Evolutionary conservation across 805 yeast genomes (phyloP).

Genomic region (Diddensiella santjacobensis): DNA sequence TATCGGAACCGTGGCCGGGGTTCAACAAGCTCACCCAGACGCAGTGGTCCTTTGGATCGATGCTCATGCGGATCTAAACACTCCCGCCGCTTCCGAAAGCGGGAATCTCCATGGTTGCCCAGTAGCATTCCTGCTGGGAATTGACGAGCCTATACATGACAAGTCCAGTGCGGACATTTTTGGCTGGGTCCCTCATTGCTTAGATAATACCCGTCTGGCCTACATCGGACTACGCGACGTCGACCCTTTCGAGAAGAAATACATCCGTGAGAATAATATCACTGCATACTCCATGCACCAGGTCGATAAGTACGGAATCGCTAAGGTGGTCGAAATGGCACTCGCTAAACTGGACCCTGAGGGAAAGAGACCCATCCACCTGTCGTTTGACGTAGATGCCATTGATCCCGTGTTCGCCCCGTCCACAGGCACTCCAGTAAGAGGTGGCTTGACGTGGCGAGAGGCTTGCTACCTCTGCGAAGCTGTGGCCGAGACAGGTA

Average conservation of each 20-base stretch:
- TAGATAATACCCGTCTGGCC: slow-evolving; percentile 69
- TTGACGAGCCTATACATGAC: slow-evolving; percentile 34
- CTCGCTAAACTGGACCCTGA: slow-evolving; percentile 71
- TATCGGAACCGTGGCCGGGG: slow-evolving; percentile 86
- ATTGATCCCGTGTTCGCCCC: slow-evolving; percentile 93
- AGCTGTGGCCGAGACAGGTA: slow-evolving; percentile 87
- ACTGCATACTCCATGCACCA: slow-evolving; percentile 94
- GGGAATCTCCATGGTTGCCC: slow-evolving; percentile 98
- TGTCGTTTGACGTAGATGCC: slow-evolving; percentile 95
- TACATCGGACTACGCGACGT: slow-evolving; percentile 95
- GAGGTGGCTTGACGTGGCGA: slow-evolving; percentile 92
- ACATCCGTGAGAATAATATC: slow-evolving; percentile 65
- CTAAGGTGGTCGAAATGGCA: slow-evolving; percentile 89
- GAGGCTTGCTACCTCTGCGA: slow-evolving; percentile 93
- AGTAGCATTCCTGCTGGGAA: slow-evolving; percentile 82
- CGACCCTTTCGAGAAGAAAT: slow-evolving; percentile 77
- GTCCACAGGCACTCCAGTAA: slow-evolving; percentile 96
- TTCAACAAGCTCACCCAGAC: slow-evolving; percentile 72
- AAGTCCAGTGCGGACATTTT: slow-evolving; percentile 53
- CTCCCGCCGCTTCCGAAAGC: slow-evolving; percentile 74
- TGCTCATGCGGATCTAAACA: slow-evolving; percentile 96
- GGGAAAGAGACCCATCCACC: slow-evolving; percentile 70
- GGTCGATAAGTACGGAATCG: slow-evolving; percentile 90
- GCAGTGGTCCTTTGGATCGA: slow-evolving; percentile 94
- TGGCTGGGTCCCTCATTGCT: slow-evolving; percentile 70